Conservation (phyloP, 2,329 filamentous ascomycete genomes). For the Colletotrichum musicola region DNA sequence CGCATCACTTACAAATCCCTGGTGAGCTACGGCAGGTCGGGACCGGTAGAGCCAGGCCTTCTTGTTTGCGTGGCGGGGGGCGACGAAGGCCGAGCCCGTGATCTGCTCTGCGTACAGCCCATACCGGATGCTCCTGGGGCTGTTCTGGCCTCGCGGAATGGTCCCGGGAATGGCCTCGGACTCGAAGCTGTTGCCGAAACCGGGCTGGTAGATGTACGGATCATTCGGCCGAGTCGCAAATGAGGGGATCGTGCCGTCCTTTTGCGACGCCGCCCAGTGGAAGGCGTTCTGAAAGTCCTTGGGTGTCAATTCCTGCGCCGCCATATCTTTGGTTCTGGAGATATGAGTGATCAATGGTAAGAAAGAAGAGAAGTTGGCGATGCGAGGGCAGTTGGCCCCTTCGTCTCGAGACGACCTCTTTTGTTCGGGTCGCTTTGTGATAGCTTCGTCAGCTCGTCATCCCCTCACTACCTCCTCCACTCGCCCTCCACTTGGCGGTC, state of each 20-base stretch:
- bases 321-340: neutral
- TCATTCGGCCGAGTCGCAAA: constrained; percentile 58
- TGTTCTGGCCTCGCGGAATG: constrained; percentile 60
- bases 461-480: neutral
- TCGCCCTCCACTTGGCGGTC: neutral
- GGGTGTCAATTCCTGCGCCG: constrained; percentile 12
- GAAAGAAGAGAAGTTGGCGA: neutral
- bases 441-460: constrained; percentile 4
- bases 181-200: constrained; percentile 64
- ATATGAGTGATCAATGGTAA: neutral
- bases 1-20: constrained; percentile 37
- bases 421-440: neutral
- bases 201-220: constrained; percentile 67
- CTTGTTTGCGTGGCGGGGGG: constrained; percentile 47
- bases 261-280: constrained; percentile 72
- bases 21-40: constrained; percentile 48
- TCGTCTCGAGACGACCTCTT: neutral
- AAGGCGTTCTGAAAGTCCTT: constrained; percentile 64
- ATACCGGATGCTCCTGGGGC: constrained; percentile 54
- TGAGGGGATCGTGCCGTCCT: constrained; percentile 66
- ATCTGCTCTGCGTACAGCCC: constrained; percentile 58
- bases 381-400: neutral
- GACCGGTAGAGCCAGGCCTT: constrained; percentile 49
- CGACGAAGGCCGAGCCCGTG: constrained; percentile 51
- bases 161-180: constrained; percentile 61